Conservation (phyloP, 345 rosid genomes). For the Dimocarpus longan region DNA sequence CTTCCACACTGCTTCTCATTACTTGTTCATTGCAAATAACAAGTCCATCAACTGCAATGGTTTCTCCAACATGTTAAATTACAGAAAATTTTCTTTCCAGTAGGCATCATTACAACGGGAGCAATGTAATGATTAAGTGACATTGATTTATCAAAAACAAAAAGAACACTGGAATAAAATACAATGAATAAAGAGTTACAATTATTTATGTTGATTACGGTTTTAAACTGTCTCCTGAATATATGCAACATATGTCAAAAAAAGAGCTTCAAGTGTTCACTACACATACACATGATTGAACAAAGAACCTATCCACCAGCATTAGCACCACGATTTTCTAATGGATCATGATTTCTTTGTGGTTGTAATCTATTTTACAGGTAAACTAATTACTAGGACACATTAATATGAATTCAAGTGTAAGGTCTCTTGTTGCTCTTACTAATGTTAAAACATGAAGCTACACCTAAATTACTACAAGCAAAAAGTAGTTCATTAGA, state of each 20-base stretch:
- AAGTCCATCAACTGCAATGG: conserved; percentile 72
- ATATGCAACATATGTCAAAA: too few relatives aligned
- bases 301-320: neutral
- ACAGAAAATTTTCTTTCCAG: conserved; percentile 8
- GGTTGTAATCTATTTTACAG: neutral
- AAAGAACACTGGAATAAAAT: conserved; percentile 2
- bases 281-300: neutral
- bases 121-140: neutral
- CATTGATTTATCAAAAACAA: neutral
- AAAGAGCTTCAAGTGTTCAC: neutral
- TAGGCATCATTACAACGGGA: neutral
- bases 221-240: too few relatives aligned
- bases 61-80: conserved; percentile 27
- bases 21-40: conserved; percentile 73
- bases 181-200: neutral
- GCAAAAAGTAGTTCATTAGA: neutral
- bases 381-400: too few relatives aligned
- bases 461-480: neutral
- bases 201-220: too few relatives aligned
- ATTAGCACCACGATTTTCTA: neutral
- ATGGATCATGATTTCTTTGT: neutral
- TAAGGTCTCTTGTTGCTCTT: neutral
- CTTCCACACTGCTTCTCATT: conserved; percentile 47
- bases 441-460: neutral
- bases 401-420: neutral